phyloP scores from a whole-genome alignment of 257 asterid species.

The Verbena officinalis region DNA sequence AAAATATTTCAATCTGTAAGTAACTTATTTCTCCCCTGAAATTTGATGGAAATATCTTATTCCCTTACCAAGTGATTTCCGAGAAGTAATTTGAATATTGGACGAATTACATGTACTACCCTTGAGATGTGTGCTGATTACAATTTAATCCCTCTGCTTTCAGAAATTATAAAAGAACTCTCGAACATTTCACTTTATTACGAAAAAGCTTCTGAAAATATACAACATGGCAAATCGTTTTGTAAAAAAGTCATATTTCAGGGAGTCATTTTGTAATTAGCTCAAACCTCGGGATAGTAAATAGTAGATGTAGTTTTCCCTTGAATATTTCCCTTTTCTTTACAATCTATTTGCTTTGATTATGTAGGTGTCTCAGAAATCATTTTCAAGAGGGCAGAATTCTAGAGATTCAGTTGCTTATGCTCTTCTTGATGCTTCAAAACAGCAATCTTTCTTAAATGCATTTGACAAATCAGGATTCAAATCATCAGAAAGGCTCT shows the following conservation, averaged over 20 bases:
- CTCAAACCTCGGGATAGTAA: no score
- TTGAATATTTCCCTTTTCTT: background rate
- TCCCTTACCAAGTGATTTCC: background rate
- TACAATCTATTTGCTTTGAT: conserved; percentile 2
- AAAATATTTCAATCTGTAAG: conserved; percentile 69
- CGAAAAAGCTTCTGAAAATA: no score
- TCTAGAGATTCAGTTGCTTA: conserved; percentile 64
- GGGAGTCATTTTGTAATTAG: no score
- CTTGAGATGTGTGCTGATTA: no score
- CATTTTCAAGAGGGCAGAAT: conserved; percentile 58
- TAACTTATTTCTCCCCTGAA: conserved; percentile 11
- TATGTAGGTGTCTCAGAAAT: conserved; percentile 74
- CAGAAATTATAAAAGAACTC: no score
- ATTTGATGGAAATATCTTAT: background rate
- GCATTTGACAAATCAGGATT: conserved; percentile 71
- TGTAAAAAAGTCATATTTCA: no score
- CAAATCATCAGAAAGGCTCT: conserved; percentile 57
- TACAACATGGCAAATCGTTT: no score
- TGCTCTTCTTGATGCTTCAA: conserved; percentile 72
- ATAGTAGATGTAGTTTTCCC: no score
- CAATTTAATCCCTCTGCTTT: no score
- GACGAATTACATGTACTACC: no score
- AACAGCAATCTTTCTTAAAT: conserved; percentile 66
- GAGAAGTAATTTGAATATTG: background rate
- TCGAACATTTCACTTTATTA: no score